Evolutionary conservation across 148 eudicot genomes (phyloP).

Genomic region (Rhododendron henanense): DNA sequence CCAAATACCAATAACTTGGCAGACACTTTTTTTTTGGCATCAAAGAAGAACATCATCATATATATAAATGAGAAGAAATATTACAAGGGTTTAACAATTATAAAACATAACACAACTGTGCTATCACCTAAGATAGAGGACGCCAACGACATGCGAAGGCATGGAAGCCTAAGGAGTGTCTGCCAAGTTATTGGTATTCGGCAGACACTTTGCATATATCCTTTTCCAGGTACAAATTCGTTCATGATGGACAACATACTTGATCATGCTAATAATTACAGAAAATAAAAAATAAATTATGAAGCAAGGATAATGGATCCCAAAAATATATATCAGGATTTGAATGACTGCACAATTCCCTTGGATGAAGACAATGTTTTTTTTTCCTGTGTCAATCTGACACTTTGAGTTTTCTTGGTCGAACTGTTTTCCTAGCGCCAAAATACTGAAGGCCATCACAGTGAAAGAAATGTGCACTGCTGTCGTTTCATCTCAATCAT

Average conservation of each 20-base stretch:
- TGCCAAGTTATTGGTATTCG: no score
- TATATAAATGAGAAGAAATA: no score
- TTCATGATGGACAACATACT: background rate
- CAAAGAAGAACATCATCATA: no score
- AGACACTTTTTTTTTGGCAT: no score
- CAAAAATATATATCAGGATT: background rate
- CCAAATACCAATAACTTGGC: background rate
- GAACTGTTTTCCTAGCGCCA: background rate
- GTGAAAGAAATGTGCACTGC: background rate
- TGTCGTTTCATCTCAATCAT: conserved; percentile 39
- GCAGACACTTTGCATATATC: background rate
- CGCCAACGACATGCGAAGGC: no score
- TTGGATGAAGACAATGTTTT: background rate
- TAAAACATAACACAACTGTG: no score
- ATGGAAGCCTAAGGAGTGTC: no score
- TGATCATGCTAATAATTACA: background rate
- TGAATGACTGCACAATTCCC: conserved; percentile 8
- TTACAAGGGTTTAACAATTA: no score
- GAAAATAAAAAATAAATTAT: background rate
- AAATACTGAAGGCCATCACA: background rate
- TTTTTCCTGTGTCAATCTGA: background rate
- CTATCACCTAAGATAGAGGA: no score
- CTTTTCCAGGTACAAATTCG: background rate
- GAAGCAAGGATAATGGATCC: background rate
- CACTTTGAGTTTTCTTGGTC: background rate